Conservation (phyloP, 257 asterid species). For the Nicotiana tomentosiformis region DNA sequence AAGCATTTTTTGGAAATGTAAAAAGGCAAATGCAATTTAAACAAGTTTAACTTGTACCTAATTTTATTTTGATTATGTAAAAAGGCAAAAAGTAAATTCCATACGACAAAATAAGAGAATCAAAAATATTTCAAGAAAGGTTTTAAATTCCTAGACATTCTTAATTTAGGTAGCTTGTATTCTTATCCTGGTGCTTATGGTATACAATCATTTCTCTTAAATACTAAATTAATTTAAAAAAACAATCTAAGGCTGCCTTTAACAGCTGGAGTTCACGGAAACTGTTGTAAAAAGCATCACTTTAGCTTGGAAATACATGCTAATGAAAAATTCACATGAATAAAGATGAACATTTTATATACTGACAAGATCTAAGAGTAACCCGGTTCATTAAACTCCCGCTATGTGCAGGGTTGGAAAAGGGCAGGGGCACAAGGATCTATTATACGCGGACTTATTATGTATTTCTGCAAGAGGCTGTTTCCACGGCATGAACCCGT, state of each 20-base stretch:
- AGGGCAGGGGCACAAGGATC: fast-evolving
- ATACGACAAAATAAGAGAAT: too few species aligned
- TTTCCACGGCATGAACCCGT: too few species aligned
- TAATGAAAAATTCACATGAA: background rate
- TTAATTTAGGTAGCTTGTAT: background rate
- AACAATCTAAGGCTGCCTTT: background rate
- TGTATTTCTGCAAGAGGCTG: too few species aligned
- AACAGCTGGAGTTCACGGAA: background rate
- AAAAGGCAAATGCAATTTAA: too few species aligned
- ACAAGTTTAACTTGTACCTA: too few species aligned
- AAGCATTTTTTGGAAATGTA: too few species aligned
- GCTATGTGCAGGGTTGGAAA: too few species aligned
- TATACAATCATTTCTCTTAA: background rate
- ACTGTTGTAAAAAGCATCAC: background rate
- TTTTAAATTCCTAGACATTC: background rate
- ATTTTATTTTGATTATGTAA: too few species aligned
- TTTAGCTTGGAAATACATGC: background rate
- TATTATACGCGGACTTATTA: too few species aligned
- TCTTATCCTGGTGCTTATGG: background rate
- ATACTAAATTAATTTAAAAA: background rate
- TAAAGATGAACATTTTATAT: background rate
- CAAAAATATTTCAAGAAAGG: too few species aligned
- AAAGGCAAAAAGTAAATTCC: too few species aligned
- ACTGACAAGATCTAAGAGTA: background rate
- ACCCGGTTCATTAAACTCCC: too few species aligned